These are phyloP conservation scores for Petrea volubilis DNA, from an alignment of 257 asterid species.

Conservation along the genomic window DNA sequence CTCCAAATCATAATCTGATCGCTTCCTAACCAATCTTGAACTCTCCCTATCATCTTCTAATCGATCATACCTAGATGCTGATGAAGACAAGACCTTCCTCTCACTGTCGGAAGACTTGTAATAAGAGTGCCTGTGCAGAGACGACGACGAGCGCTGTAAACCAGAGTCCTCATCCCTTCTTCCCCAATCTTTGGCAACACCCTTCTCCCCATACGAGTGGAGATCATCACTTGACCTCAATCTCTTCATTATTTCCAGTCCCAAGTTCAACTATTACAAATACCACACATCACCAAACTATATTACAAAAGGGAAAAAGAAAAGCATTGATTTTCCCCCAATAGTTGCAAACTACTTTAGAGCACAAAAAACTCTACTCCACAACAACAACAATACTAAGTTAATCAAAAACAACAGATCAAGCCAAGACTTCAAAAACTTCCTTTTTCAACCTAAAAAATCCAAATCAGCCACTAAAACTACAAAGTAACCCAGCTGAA, in stretches of 20 bases:
- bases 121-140: constrained; percentile 61
- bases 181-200: constrained; percentile 74
- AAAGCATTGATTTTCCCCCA: constrained; percentile 1
- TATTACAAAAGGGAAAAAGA: neutral
- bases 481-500: constrained; percentile 21
- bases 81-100: constrained; percentile 68
- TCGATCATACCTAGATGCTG: constrained; percentile 73
- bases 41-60: constrained; percentile 79
- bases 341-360: neutral
- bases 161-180: constrained; percentile 70
- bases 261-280: constrained; percentile 14
- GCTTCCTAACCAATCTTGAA: constrained; percentile 63
- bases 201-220: constrained; percentile 75
- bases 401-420: constrained; percentile 27
- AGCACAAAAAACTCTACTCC: neutral
- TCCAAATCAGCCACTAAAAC: constrained; percentile 23
- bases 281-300: constrained; percentile 24
- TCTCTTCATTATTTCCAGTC: constrained; percentile 61
- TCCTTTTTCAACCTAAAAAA: constrained; percentile 19
- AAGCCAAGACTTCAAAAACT: constrained; percentile 30
- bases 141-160: constrained; percentile 68
- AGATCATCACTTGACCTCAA: constrained; percentile 90
- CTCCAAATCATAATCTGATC: constrained; percentile 69
- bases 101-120: constrained; percentile 77
- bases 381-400: constrained; percentile 1